These are phyloP conservation scores for Exserohilum turcica DNA, from an alignment of 2,329 filamentous ascomycete genomes.

Conservation along the genomic window DNA sequence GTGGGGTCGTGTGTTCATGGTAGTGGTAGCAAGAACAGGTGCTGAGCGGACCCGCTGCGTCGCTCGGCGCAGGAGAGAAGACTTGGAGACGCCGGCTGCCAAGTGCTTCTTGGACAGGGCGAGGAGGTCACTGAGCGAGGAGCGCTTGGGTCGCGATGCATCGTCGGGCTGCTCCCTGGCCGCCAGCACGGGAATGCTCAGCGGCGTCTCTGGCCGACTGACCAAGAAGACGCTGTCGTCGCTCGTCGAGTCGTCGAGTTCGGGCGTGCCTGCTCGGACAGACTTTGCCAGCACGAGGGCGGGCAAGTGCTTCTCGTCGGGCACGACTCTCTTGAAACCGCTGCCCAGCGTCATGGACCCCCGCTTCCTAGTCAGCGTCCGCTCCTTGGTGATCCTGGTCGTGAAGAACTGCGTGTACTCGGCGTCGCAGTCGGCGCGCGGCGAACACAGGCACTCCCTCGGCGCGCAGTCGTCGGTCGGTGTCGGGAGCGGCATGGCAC, in stretches of 20 bases:
- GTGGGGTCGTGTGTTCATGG: slow-evolving; percentile 48
- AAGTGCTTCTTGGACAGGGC: slow-evolving; percentile 48
- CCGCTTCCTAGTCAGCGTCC: slow-evolving; percentile 49
- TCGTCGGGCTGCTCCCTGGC: slow-evolving; percentile 33
- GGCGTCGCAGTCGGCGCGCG: slow-evolving; percentile 33
- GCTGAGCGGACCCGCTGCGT: slow-evolving; percentile 44
- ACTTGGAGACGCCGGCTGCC: slow-evolving; percentile 28
- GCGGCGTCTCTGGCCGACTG: slow-evolving; percentile 48
- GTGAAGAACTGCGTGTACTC: slow-evolving; percentile 48
- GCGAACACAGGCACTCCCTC: slow-evolving; percentile 24
- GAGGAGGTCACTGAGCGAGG: slow-evolving; percentile 55
- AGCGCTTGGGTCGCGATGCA: slow-evolving; percentile 49
- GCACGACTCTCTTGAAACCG: slow-evolving; percentile 51
- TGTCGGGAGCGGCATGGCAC: slow-evolving; percentile 39
- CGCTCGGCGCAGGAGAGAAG: slow-evolving; percentile 34
- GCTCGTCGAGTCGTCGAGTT: slow-evolving; percentile 46
- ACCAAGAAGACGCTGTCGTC: slow-evolving; percentile 48
- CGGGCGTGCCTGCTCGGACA: slow-evolving; percentile 40
- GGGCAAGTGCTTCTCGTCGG: slow-evolving; percentile 52
- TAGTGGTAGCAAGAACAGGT: slow-evolving; percentile 42
- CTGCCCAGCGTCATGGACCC: slow-evolving; percentile 47
- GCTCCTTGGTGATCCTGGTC: slow-evolving; percentile 41
- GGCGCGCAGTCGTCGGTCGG: slow-evolving; percentile 30
- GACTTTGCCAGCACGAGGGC: slow-evolving; percentile 56
- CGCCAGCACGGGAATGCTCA: slow-evolving; percentile 38